Percentiles rank a stretch among this genome's conserved stretches.
Conservation (phyloP, 2,329 filamentous ascomycete species). For the Phialocephala sp. region DNA sequence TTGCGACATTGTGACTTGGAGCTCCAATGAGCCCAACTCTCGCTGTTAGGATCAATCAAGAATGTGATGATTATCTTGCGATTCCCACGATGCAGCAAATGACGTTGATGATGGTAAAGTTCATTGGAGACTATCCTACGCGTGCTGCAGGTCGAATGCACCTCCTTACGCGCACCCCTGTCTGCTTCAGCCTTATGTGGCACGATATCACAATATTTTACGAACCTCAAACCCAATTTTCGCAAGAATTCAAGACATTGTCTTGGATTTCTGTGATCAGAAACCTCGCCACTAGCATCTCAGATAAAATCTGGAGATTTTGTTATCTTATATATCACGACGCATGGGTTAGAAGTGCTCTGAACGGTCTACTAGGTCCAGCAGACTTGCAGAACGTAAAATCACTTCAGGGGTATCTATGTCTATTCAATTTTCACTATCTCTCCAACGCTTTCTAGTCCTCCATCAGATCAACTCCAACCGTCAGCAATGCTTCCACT, state of each 20-base stretch:
- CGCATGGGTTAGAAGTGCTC: background rate
- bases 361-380: background rate
- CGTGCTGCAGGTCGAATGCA: slow-evolving; percentile 18
- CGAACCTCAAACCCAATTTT: background rate
- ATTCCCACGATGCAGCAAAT: slow-evolving; percentile 20
- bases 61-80: slow-evolving; percentile 23
- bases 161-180: slow-evolving; percentile 20
- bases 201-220: slow-evolving; percentile 4
- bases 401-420: slow-evolving; percentile 30
- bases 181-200: slow-evolving; percentile 10
- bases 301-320: background rate
- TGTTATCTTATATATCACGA: background rate
- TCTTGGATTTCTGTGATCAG: background rate
- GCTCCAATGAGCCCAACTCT: slow-evolving; percentile 15
- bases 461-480: slow-evolving; percentile 76
- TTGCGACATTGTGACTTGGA: slow-evolving; percentile 22
- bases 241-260: background rate
- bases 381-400: slow-evolving; percentile 10
- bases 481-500: slow-evolving; percentile 74
- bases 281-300: background rate
- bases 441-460: slow-evolving; percentile 18
- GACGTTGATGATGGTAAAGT: slow-evolving; percentile 14
- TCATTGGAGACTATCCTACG: slow-evolving; percentile 9
- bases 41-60: slow-evolving; percentile 14
- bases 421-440: slow-evolving; percentile 19